These are phyloP conservation scores for Colletotrichum simmondsii DNA, from an alignment of 2,329 filamentous ascomycete genomes.

Conservation along the genomic window DNA sequence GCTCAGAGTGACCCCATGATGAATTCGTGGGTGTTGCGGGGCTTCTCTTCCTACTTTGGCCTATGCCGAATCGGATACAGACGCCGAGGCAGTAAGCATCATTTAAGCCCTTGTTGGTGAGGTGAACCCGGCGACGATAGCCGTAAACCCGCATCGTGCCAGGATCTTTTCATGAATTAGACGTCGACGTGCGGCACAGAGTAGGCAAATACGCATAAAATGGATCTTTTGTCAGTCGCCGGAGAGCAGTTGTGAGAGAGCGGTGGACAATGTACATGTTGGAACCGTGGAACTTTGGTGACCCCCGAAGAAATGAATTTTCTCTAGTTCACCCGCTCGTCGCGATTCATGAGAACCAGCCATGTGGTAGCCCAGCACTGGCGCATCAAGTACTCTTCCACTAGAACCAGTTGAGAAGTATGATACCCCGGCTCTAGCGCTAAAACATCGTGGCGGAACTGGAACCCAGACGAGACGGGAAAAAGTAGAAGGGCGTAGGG, in stretches of 20 bases:
- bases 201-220: background rate
- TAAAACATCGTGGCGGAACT: background rate
- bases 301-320: background rate
- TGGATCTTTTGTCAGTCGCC: slow-evolving; percentile 1
- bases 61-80: slow-evolving; percentile 8
- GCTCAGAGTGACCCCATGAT: background rate
- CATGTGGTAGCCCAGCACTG: background rate
- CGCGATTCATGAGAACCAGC: background rate
- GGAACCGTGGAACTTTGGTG: background rate
- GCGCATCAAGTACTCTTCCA: background rate
- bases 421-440: background rate
- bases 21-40: background rate
- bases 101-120: background rate
- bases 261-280: background rate
- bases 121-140: background rate
- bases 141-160: background rate
- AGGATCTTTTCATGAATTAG: background rate
- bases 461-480: background rate
- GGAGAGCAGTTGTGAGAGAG: background rate
- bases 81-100: slow-evolving; percentile 1
- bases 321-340: background rate
- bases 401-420: background rate
- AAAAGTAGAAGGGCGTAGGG: background rate
- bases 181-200: slow-evolving; percentile 11
- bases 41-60: background rate